phyloP scores from a whole-genome alignment of 1,284 basidiomycete species.

The Volvariella volvacea region DNA sequence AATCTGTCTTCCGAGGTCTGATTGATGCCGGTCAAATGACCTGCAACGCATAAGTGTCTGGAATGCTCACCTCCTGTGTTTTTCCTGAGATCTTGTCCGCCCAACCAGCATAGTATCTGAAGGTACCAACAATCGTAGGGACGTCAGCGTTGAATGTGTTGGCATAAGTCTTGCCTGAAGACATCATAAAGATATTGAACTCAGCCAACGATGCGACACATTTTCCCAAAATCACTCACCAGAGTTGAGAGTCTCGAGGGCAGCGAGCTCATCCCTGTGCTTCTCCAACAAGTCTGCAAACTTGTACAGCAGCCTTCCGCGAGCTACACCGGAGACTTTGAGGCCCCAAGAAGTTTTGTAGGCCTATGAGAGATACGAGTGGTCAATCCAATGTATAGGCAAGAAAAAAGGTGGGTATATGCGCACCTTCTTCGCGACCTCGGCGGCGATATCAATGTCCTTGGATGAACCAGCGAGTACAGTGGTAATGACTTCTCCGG shows the following conservation, averaged over 20 bases:
- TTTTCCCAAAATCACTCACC: conserved; percentile 14
- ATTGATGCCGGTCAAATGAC: neutral
- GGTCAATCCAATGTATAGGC: neutral
- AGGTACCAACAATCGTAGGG: conserved; percentile 32
- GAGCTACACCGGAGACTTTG: conserved; percentile 47
- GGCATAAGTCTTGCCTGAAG: conserved; percentile 44
- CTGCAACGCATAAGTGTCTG: no score
- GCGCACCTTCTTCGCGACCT: conserved; percentile 55
- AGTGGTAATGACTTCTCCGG: conserved; percentile 55
- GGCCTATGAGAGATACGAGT: conserved; percentile 22
- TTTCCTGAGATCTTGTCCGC: conserved; percentile 65
- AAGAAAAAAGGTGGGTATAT: neutral
- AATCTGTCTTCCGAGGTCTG: conserved; percentile 57
- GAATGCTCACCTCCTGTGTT: conserved; percentile 38
- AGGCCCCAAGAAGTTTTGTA: conserved; percentile 67
- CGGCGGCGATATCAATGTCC: conserved; percentile 71
- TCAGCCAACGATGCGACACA: neutral
- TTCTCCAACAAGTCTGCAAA: conserved; percentile 73
- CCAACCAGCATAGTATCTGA: conserved; percentile 44
- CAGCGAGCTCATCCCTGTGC: conserved; percentile 62
- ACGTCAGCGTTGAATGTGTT: conserved; percentile 49
- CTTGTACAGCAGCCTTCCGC: conserved; percentile 57
- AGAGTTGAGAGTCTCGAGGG: conserved; percentile 69
- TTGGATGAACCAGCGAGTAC: conserved; percentile 57
- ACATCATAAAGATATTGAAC: neutral